phyloP scores from a whole-genome alignment of 352 stramenopile species.

The Pythium apleroticum region DNA sequence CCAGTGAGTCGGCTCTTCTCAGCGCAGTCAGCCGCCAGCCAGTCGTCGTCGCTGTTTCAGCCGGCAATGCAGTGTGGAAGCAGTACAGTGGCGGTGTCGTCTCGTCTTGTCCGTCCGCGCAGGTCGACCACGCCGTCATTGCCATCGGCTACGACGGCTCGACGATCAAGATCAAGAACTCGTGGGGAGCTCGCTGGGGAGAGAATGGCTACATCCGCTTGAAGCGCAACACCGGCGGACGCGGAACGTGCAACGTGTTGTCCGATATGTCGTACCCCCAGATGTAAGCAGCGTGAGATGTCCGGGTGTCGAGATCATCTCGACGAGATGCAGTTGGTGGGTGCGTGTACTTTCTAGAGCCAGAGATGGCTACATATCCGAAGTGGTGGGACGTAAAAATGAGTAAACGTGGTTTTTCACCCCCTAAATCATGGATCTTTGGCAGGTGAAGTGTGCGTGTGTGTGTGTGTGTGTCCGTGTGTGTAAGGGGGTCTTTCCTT shows the following conservation, averaged over 20 bases:
- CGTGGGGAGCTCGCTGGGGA: constrained; percentile 34
- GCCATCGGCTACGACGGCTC: constrained; percentile 27
- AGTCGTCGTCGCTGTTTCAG: constrained; percentile 23
- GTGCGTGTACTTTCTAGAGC: constrained; percentile 4
- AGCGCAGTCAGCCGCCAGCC: constrained; percentile 21
- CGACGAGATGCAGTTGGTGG: not conserved
- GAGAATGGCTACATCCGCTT: constrained; percentile 75
- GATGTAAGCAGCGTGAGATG: not conserved
- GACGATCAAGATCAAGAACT: constrained; percentile 35
- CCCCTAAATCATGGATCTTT: too few species aligned
- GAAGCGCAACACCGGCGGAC: constrained; percentile 46
- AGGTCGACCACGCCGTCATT: constrained; percentile 34
- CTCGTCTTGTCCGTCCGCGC: not conserved
- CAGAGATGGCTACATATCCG: not conserved
- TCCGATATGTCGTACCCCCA: not conserved
- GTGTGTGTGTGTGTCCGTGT: too few species aligned
- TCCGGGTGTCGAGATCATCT: too few species aligned
- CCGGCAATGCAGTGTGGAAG: constrained; percentile 26
- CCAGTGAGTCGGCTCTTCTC: constrained; percentile 10
- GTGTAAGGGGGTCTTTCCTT: too few species aligned
- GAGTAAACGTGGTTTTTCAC: not conserved
- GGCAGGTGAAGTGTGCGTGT: too few species aligned
- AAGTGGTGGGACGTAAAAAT: not conserved
- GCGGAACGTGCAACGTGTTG: not conserved
- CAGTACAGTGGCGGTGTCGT: constrained; percentile 31